Evolutionary conservation across 208 protist species (phyloP).

Genomic region (Crithidia thermophila): DNA sequence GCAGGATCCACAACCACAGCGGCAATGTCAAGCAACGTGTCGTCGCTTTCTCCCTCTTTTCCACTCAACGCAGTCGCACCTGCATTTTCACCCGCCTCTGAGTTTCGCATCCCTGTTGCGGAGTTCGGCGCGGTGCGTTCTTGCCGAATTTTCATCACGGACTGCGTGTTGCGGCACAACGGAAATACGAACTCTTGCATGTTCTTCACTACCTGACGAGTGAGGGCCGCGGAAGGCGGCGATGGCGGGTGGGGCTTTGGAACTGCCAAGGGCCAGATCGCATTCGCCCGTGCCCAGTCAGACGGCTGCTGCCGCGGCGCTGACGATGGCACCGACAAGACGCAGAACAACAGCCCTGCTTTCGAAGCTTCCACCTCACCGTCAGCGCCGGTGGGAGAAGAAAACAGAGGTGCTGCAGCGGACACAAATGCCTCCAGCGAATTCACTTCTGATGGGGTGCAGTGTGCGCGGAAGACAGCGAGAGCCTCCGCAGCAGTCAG

Average conservation of each 20-base stretch:
- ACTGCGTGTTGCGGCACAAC: conserved; percentile 19
- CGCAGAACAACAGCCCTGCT: conserved; percentile 18
- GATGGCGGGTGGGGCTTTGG: conserved; percentile 51
- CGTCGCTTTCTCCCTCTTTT: neutral
- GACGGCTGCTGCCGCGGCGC: conserved; percentile 50
- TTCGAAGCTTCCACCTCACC: too few relatives aligned
- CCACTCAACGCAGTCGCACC: neutral
- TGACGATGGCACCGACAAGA: conserved; percentile 51
- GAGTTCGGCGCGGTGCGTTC: neutral
- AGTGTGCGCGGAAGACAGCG: neutral
- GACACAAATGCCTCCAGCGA: too few relatives aligned
- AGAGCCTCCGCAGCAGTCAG: conserved; percentile 4
- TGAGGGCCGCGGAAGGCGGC: conserved; percentile 18
- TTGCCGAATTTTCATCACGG: neutral
- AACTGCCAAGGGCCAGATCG: conserved; percentile 69
- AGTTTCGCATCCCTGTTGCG: neutral
- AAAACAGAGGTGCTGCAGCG: too few relatives aligned
- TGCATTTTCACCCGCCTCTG: neutral
- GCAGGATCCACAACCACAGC: conserved; percentile 61
- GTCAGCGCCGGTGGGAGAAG: neutral
- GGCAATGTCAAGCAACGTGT: conserved; percentile 39
- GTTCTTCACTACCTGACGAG: conserved; percentile 14
- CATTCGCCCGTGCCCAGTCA: conserved; percentile 59
- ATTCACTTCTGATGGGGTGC: neutral
- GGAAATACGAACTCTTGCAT: conserved; percentile 40